Conservation (phyloP, 2,329 filamentous ascomycete genomes). For the Verticillium nonalfalfae region DNA sequence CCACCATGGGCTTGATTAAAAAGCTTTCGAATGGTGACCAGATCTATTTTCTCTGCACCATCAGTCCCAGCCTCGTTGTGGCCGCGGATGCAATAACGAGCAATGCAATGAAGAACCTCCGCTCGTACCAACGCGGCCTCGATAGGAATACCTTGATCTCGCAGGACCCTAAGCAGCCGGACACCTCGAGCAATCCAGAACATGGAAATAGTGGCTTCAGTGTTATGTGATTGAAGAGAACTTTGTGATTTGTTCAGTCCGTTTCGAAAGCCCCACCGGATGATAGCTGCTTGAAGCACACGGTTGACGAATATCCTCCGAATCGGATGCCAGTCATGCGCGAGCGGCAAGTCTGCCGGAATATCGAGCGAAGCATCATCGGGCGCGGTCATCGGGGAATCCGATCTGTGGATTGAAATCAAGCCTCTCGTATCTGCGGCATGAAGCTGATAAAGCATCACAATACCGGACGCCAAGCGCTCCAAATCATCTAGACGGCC, state of each 20-base stretch:
- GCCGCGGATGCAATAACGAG: neutral
- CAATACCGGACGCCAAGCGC: constrained; percentile 33
- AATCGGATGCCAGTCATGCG: constrained; percentile 37
- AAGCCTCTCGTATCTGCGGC: constrained; percentile 20
- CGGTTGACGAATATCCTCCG: constrained; percentile 34
- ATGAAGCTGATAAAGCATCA: constrained; percentile 26
- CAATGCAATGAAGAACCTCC: constrained; percentile 7
- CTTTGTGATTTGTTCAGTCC: constrained; percentile 12
- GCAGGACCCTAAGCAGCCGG: constrained; percentile 24
- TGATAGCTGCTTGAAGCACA: constrained; percentile 28
- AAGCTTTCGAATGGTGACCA: neutral
- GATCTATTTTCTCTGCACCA: neutral
- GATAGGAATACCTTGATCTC: constrained; percentile 27
- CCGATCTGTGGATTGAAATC: constrained; percentile 35
- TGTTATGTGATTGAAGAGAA: neutral
- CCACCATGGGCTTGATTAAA: neutral
- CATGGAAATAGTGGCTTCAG: constrained; percentile 10
- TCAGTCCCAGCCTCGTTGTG: neutral
- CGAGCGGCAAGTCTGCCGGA: constrained; percentile 32
- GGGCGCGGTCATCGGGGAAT: constrained; percentile 28
- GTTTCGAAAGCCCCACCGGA: constrained; percentile 39
- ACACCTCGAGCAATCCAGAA: constrained; percentile 30
- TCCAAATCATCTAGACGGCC: constrained; percentile 38
- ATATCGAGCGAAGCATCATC: constrained; percentile 17
- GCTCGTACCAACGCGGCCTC: constrained; percentile 11